These are phyloP conservation scores for Phytophthora tubulina DNA, from an alignment of 352 stramenopile genomes.

Conservation along the genomic window DNA sequence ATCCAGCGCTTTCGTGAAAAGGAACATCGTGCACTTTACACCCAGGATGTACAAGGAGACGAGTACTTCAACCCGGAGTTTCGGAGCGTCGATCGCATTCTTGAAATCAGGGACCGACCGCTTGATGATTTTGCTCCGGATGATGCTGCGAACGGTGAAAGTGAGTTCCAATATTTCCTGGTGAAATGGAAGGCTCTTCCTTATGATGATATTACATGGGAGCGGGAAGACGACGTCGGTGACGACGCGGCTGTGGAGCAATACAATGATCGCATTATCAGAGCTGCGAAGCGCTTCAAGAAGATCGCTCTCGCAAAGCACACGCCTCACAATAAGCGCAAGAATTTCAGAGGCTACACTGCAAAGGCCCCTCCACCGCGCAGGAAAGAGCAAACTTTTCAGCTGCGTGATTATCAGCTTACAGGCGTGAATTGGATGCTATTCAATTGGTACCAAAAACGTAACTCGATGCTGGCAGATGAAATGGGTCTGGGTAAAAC, in stretches of 20 bases:
- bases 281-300: conserved; percentile 62
- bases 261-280: conserved; percentile 81
- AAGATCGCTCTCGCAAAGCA: conserved; percentile 53
- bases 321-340: conserved; percentile 52
- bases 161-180: conserved; percentile 93
- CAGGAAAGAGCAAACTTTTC: conserved; percentile 68
- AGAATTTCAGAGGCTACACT: conserved; percentile 84
- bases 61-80: conserved; percentile 94
- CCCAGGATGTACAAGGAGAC: conserved; percentile 70
- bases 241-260: conserved; percentile 82
- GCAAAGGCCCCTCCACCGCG: conserved; percentile 62
- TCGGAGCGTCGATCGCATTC: conserved; percentile 88
- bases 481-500: conserved; percentile 99
- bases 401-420: conserved; percentile 99
- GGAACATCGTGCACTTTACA: conserved; percentile 58
- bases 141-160: conserved; percentile 48
- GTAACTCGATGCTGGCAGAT: conserved; percentile 99
- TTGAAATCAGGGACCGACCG: conserved; percentile 84
- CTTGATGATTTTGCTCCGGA: conserved; percentile 73
- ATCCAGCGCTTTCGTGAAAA: conserved; percentile 90
- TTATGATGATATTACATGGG: conserved; percentile 99
- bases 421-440: conserved; percentile 99
- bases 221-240: conserved; percentile 96
- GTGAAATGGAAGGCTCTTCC: conserved; percentile 99
- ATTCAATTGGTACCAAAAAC: conserved; percentile 98